Conservation (phyloP, 345 rosid species). For the Capsella bursapastoris region DNA sequence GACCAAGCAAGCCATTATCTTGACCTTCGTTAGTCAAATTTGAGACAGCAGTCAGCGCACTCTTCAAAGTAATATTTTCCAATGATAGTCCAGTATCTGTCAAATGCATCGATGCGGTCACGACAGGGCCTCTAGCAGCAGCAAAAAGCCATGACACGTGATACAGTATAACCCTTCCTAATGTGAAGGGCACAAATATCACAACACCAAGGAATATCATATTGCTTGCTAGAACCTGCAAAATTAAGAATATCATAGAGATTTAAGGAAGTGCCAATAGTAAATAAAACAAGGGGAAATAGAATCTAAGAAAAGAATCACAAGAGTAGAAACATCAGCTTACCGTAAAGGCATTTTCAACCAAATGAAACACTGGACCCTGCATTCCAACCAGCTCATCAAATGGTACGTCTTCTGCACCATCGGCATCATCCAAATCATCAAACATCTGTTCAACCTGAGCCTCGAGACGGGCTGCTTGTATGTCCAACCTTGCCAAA, state of each 20-base stretch:
- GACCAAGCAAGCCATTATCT: slow-evolving; percentile 59
- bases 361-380: slow-evolving; percentile 99
- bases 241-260: slow-evolving; percentile 27
- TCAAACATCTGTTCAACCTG: slow-evolving; percentile 99
- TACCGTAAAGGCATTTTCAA: slow-evolving; percentile 99
- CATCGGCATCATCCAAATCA: slow-evolving; percentile 98
- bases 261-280: not conserved
- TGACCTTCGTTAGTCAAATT: slow-evolving; percentile 81
- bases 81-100: slow-evolving; percentile 70
- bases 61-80: slow-evolving; percentile 62
- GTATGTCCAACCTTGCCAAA: slow-evolving; percentile 98
- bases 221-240: slow-evolving; percentile 97
- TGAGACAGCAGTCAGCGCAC: slow-evolving; percentile 69
- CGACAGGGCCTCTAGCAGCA: slow-evolving; percentile 70
- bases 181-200: slow-evolving; percentile 87
- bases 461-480: slow-evolving; percentile 98
- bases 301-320: not conserved
- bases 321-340: slow-evolving; percentile 45
- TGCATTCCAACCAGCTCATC: slow-evolving; percentile 99
- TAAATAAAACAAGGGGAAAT: slow-evolving; percentile 4
- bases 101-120: slow-evolving; percentile 48
- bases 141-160: slow-evolving; percentile 82
- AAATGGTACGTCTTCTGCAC: slow-evolving; percentile 99
- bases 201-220: slow-evolving; percentile 99
- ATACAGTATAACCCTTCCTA: slow-evolving; percentile 80